Conservation (phyloP, 1,284 basidiomycete genomes). For the Leccinum pallidistipes region DNA sequence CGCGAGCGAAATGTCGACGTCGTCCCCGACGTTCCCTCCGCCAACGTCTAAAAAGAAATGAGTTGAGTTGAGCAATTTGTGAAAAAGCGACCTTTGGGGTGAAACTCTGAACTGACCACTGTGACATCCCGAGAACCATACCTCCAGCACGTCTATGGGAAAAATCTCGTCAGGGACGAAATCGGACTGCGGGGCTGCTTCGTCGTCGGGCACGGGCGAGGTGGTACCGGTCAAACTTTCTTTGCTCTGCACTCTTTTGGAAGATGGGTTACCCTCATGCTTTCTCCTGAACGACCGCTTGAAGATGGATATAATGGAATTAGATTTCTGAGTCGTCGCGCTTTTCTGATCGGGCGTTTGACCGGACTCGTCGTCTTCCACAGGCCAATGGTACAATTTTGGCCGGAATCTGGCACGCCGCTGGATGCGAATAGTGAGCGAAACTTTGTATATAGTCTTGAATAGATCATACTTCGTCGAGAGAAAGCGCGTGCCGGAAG, state of each 20-base stretch:
- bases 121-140: constrained; percentile 67
- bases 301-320: not conserved
- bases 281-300: constrained; percentile 1
- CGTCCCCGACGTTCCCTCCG: constrained; percentile 56
- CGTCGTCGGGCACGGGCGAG: not conserved
- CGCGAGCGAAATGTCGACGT: constrained; percentile 43
- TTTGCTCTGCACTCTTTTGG: not conserved
- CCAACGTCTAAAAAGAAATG: constrained; percentile 56
- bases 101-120: constrained; percentile 41
- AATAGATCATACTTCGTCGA: constrained; percentile 52
- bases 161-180: constrained; percentile 22
- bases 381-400: constrained; percentile 47
- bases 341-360: not conserved
- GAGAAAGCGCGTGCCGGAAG: constrained; percentile 63
- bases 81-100: not conserved
- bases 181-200: not conserved
- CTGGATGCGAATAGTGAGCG: constrained; percentile 33
- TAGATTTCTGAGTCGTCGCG: not conserved
- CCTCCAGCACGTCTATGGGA: constrained; percentile 53
- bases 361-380: constrained; percentile 31
- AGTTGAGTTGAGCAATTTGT: not conserved
- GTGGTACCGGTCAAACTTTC: not conserved
- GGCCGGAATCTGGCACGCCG: constrained; percentile 55
- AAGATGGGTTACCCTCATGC: not conserved
- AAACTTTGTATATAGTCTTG: not conserved